phyloP scores from a whole-genome alignment of 139 green algal species.

The Chlamydomonas applanata region DNA sequence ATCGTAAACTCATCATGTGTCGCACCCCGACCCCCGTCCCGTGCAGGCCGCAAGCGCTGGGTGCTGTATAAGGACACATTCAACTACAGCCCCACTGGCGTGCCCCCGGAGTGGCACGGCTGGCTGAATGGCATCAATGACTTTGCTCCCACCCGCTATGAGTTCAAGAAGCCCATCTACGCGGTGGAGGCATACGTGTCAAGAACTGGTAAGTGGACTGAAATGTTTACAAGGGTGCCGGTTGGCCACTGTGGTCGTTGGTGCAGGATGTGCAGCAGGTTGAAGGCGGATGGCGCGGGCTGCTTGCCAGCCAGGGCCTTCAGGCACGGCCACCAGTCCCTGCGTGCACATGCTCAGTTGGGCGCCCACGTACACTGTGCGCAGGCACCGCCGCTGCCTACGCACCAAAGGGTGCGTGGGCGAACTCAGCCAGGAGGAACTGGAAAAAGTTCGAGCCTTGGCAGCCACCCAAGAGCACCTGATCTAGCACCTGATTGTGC shows the following conservation, averaged over 20 bases:
- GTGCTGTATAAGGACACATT: slow-evolving; percentile 38
- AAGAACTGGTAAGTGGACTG: slow-evolving; percentile 5
- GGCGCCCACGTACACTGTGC: too few species aligned
- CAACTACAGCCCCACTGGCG: slow-evolving; percentile 40
- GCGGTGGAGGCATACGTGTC: slow-evolving; percentile 1
- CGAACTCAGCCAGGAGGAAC: slow-evolving; percentile 40
- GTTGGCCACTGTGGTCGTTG: too few species aligned
- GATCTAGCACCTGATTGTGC: too few species aligned
- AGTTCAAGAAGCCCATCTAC: slow-evolving; percentile 40
- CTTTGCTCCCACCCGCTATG: slow-evolving; percentile 25
- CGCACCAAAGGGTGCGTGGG: slow-evolving; percentile 53
- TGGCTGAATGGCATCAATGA: slow-evolving; percentile 65
- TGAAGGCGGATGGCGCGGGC: too few species aligned
- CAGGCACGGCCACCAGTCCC: too few species aligned
- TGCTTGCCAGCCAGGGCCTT: too few species aligned
- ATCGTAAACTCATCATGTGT: neutral
- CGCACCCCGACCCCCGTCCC: neutral
- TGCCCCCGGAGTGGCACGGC: slow-evolving; percentile 58
- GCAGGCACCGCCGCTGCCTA: slow-evolving; percentile 39
- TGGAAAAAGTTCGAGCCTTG: slow-evolving; percentile 51
- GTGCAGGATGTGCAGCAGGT: too few species aligned
- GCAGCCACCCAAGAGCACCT: slow-evolving; percentile 4
- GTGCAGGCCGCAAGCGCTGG: slow-evolving; percentile 51
- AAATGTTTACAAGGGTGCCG: too few species aligned
- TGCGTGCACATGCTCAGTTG: too few species aligned